A percentile compares a stretch with the other conserved stretches of the same genome.
These are phyloP conservation scores for Lachnellula suecica DNA, from an alignment of 2,329 filamentous ascomycete species.

Conservation along the genomic window DNA sequence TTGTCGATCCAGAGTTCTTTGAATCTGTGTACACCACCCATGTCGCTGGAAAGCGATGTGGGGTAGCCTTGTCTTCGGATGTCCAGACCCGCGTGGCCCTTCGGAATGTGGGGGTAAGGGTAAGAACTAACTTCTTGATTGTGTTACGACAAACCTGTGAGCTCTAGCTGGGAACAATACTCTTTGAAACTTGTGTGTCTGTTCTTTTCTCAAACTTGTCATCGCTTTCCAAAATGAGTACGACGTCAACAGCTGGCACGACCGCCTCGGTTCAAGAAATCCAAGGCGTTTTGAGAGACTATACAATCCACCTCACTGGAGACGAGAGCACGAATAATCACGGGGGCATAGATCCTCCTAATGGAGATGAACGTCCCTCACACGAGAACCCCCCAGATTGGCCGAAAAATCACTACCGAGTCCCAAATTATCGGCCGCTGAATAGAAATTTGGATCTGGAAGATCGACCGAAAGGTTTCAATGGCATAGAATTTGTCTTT, in stretches of 20 bases:
- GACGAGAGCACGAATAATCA: slow-evolving; percentile 15
- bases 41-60: not conserved
- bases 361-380: not conserved
- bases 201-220: not conserved
- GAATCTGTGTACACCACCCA: not conserved
- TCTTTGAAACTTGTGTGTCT: too few species aligned
- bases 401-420: slow-evolving; percentile 45
- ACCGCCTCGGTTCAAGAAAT: slow-evolving; percentile 22
- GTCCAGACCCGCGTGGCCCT: not conserved
- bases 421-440: slow-evolving; percentile 46
- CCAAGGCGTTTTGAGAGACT: slow-evolving; percentile 43
- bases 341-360: not conserved
- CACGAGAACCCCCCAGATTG: slow-evolving; percentile 38
- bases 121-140: too few species aligned
- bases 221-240: not conserved
- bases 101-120: slow-evolving; percentile 1
- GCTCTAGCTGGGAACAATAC: too few species aligned
- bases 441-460: slow-evolving; percentile 42
- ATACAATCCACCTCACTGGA: slow-evolving; percentile 44
- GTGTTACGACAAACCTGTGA: too few species aligned
- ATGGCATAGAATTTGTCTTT: slow-evolving; percentile 44
- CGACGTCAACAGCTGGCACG: not conserved
- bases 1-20: not conserved
- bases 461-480: slow-evolving; percentile 44
- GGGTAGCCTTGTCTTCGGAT: slow-evolving; percentile 1